These are phyloP conservation scores for Dactylorhiza incarnata DNA, from an alignment of 106 monocot genomes.

Conservation along the genomic window DNA sequence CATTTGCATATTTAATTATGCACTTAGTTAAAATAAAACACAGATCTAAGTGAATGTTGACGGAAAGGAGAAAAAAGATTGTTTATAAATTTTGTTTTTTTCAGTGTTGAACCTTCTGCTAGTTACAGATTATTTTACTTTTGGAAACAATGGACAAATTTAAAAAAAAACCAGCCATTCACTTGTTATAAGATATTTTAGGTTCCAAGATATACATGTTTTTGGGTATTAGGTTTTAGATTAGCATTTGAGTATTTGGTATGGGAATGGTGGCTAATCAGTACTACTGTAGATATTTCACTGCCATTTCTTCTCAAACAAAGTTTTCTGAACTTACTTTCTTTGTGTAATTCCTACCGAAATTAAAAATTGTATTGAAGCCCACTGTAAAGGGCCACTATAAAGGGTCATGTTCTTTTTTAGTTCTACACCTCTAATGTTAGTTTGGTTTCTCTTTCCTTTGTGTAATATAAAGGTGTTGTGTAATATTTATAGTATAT, in stretches of 20 bases:
- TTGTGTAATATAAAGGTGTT: no score
- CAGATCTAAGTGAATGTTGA: neutral
- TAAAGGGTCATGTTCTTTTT: no score
- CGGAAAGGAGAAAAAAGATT: neutral
- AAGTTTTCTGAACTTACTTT: neutral
- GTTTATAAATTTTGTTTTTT: neutral
- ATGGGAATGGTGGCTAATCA: neutral
- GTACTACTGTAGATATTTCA: conserved; percentile 5
- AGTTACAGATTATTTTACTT: neutral
- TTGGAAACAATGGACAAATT: neutral
- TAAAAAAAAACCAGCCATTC: neutral
- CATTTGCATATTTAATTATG: conserved; percentile 1
- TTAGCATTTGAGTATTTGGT: neutral
- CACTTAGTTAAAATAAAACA: neutral
- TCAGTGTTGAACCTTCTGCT: neutral
- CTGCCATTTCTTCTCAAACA: neutral
- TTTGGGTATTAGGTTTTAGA: neutral
- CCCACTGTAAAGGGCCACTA: no score
- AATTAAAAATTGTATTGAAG: no score
- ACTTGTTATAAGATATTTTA: neutral
- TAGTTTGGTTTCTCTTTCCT: no score
- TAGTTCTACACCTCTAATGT: no score
- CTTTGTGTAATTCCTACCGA: no score
- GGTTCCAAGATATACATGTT: neutral
- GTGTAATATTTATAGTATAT: no score